Percentiles rank a stretch among this genome's conserved stretches.
Evolutionary conservation across 345 rosid species (phyloP).

Genomic region (Eucalyptus tenuipes): DNA sequence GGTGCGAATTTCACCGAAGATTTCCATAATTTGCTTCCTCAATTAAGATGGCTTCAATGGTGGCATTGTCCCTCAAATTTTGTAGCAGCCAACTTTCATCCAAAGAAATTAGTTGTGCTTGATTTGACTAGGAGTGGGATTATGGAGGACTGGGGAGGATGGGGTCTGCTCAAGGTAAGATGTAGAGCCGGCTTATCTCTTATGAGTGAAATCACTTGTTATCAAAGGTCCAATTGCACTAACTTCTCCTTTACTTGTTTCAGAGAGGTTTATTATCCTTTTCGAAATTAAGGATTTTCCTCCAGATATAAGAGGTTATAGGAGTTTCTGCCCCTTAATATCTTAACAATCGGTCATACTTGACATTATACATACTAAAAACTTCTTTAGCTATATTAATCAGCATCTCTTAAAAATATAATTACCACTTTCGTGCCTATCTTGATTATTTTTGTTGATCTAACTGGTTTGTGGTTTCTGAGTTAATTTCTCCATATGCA

Average conservation of each 20-base stretch:
- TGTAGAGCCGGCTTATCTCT: rapidly evolving
- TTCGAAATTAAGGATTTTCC: background rate
- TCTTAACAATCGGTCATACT: background rate
- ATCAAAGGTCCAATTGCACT: background rate
- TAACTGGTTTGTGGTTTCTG: background rate
- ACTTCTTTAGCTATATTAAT: background rate
- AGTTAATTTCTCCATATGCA: background rate
- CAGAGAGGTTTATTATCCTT: rapidly evolving
- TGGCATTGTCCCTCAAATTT: background rate
- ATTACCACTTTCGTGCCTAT: background rate
- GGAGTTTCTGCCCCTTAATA: background rate
- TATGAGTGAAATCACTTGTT: background rate
- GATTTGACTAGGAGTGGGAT: rapidly evolving
- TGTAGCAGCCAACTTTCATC: background rate
- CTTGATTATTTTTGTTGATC: background rate
- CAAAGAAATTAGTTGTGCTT: background rate
- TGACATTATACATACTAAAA: background rate
- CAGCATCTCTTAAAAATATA: background rate
- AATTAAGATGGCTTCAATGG: background rate
- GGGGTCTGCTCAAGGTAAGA: background rate
- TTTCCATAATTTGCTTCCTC: background rate
- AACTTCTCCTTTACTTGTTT: background rate
- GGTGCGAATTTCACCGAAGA: background rate
- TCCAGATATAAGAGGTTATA: background rate
- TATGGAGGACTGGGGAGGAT: background rate